These are phyloP conservation scores for Farysia itapuensis DNA, from an alignment of 1,284 basidiomycete species.

Conservation along the genomic window DNA sequence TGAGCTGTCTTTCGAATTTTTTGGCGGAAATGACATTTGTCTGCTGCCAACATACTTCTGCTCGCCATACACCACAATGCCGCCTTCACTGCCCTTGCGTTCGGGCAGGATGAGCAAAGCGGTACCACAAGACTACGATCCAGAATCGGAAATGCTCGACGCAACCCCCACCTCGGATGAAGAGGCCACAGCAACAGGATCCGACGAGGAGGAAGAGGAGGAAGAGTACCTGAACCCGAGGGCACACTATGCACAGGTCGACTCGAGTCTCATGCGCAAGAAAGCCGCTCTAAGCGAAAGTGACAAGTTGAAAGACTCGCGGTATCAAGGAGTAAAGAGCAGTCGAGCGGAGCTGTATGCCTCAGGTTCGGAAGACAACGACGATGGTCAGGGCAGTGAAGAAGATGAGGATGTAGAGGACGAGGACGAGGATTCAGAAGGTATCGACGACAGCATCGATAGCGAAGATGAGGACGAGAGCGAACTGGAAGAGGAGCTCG, in stretches of 20 bases:
- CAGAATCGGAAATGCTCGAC: too few relatives aligned
- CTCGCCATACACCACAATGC: constrained; percentile 17
- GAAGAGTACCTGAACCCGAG: constrained; percentile 20
- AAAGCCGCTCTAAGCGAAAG: constrained; percentile 42
- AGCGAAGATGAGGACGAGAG: constrained; percentile 10
- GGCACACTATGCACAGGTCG: constrained; percentile 46
- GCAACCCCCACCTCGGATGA: constrained; percentile 26
- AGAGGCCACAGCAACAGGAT: constrained; percentile 2
- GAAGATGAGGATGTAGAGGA: constrained; percentile 6
- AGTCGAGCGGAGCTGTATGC: constrained; percentile 44
- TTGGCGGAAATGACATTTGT: too few relatives aligned
- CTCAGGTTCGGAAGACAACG: constrained; percentile 11
- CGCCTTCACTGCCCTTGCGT: constrained; percentile 21
- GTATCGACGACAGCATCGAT: constrained; percentile 4
- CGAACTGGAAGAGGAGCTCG: constrained; percentile 12
- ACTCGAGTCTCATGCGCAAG: constrained; percentile 37
- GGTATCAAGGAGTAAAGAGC: constrained; percentile 41
- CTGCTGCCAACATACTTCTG: too few relatives aligned
- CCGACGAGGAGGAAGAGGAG: constrained; percentile 13
- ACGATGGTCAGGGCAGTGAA: constrained; percentile 3
- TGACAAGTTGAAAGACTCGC: constrained; percentile 21
- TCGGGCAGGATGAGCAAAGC: constrained; percentile 30
- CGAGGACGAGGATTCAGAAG: constrained; percentile 1
- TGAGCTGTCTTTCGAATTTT: not conserved
- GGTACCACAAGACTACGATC: constrained; percentile 33